phyloP scores from a whole-genome alignment of 2,329 filamentous ascomycete genomes.

The Pestalotiopsis sp. region DNA sequence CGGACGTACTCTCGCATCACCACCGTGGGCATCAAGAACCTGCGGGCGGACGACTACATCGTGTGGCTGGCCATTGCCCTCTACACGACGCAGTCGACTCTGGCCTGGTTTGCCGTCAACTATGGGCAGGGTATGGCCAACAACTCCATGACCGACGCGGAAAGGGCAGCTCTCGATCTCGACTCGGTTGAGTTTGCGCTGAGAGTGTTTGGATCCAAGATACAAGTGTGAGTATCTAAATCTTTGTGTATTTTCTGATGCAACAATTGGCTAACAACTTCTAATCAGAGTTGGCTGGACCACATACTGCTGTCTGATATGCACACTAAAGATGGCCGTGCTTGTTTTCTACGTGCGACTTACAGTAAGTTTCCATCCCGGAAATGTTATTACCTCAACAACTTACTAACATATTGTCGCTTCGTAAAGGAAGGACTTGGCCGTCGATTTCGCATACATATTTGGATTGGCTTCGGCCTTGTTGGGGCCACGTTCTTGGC shows the following conservation, averaged over 20 bases:
- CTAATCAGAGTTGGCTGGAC: background rate
- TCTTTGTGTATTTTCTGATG: background rate
- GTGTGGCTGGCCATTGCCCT: conserved; percentile 35
- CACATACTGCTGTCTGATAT: conserved; percentile 51
- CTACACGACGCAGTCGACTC: conserved; percentile 48
- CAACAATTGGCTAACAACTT: background rate
- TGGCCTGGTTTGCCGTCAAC: conserved; percentile 50
- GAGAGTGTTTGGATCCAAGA: conserved; percentile 51
- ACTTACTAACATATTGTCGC: background rate
- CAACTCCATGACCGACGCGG: conserved; percentile 51
- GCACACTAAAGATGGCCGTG: conserved; percentile 54
- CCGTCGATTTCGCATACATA: conserved; percentile 39
- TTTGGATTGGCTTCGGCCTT: conserved; percentile 47
- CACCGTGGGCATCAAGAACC: conserved; percentile 28
- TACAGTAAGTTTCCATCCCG: conserved; percentile 29
- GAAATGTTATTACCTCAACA: background rate
- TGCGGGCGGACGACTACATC: conserved; percentile 37
- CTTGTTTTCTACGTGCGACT: conserved; percentile 55
- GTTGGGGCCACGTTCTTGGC: conserved; percentile 46
- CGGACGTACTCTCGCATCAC: conserved; percentile 32
- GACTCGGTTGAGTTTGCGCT: conserved; percentile 42
- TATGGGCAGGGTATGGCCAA: conserved; percentile 51
- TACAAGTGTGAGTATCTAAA: conserved; percentile 36
- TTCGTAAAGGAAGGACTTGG: conserved; percentile 35
- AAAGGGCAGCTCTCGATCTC: conserved; percentile 43